Conservation (phyloP, 2,329 filamentous ascomycete species). For the Lecanicillium sp. region DNA sequence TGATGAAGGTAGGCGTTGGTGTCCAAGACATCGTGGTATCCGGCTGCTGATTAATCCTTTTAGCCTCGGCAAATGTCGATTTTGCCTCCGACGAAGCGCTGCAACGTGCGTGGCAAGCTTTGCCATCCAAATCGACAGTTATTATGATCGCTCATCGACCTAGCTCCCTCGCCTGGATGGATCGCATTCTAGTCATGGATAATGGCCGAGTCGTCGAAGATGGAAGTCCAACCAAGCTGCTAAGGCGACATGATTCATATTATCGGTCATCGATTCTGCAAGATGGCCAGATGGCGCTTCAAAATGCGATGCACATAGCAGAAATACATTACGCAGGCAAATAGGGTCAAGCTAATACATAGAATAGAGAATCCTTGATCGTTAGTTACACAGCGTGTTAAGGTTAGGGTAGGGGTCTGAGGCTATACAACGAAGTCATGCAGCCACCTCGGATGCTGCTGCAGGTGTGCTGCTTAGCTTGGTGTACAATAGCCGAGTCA, state of each 20-base stretch:
- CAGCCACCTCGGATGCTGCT: too few species aligned
- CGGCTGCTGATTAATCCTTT: neutral
- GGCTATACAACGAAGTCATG: too few species aligned
- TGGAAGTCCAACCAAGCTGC: neutral
- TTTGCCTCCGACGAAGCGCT: conserved; percentile 4
- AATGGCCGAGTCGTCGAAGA: conserved; percentile 4
- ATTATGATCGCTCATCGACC: conserved; percentile 4
- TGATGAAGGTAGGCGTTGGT: conserved; percentile 1
- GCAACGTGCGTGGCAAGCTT: conserved; percentile 6
- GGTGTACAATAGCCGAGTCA: too few species aligned
- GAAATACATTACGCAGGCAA: too few species aligned
- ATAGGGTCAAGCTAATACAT: too few species aligned
- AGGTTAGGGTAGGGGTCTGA: too few species aligned
- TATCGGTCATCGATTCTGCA: neutral
- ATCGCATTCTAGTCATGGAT: conserved; percentile 7
- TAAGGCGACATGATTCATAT: neutral
- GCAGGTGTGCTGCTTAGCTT: too few species aligned
- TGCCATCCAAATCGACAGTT: conserved; percentile 1
- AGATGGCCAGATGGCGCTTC: neutral
- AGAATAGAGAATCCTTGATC: too few species aligned
- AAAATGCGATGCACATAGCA: too few species aligned
- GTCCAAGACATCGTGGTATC: neutral
- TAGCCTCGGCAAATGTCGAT: conserved; percentile 7
- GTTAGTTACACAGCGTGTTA: too few species aligned
- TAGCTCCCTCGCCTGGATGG: conserved; percentile 8